Conservation (phyloP, 2,329 filamentous ascomycete species). For the Diaporthe citri region DNA sequence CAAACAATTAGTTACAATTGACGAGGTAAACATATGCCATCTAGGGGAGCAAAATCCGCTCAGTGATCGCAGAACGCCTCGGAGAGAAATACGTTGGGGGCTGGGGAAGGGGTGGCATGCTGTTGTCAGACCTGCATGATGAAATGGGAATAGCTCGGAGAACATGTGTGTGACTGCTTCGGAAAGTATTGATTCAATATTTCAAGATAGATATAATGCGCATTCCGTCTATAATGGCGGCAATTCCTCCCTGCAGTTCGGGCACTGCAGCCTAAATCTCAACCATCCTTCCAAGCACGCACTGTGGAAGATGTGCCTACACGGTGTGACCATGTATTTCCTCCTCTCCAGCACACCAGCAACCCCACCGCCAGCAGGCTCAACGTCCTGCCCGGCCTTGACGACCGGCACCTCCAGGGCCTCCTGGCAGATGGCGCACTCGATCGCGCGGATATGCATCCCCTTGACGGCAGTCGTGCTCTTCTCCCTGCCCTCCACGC, state of each 20-base stretch:
- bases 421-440: conserved; percentile 96
- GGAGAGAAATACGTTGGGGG: neutral
- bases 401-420: conserved; percentile 90
- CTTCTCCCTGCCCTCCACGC: conserved; percentile 48
- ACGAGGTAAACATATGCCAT: neutral
- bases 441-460: conserved; percentile 69
- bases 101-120: neutral
- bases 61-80: neutral
- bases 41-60: neutral
- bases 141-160: neutral
- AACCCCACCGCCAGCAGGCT: conserved; percentile 63
- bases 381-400: conserved; percentile 64
- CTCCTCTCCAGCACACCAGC: conserved; percentile 81
- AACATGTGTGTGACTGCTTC: neutral
- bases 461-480: conserved; percentile 43
- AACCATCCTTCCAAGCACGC: conserved; percentile 96
- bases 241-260: conserved; percentile 91
- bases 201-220: neutral
- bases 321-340: conserved; percentile 97
- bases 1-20: neutral
- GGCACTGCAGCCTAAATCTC: conserved; percentile 91
- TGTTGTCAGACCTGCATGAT: neutral
- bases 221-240: conserved; percentile 77
- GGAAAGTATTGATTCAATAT: neutral
- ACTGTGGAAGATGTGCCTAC: conserved; percentile 95